Conservation (phyloP, 345 rosid genomes). For the Syzygium aqueum region DNA sequence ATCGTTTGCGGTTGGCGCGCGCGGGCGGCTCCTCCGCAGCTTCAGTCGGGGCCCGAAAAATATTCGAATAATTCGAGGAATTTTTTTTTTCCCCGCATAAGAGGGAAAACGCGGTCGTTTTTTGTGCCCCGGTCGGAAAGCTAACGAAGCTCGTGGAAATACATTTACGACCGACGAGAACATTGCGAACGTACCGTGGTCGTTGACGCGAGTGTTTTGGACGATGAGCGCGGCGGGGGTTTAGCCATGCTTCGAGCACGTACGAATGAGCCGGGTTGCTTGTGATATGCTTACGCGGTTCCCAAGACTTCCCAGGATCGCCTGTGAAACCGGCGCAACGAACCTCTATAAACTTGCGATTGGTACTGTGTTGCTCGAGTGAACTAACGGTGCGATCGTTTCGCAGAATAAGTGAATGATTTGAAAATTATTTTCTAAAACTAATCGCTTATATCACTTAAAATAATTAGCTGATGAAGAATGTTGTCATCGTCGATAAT, state of each 20-base stretch:
- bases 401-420: too few species aligned
- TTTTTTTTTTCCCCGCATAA: accelerated
- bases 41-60: background rate
- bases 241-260: background rate
- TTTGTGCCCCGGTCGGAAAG: too few species aligned
- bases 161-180: too few species aligned
- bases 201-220: accelerated
- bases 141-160: too few species aligned
- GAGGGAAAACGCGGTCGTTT: background rate
- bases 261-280: background rate
- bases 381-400: too few species aligned
- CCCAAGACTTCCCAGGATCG: background rate
- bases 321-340: background rate
- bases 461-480: too few species aligned
- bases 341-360: background rate
- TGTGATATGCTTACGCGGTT: background rate
- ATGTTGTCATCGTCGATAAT: too few species aligned
- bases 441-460: too few species aligned
- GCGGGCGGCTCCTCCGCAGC: background rate
- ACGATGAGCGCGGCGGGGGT: background rate
- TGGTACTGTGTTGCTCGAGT: background rate
- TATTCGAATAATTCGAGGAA: background rate
- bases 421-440: too few species aligned
- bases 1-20: background rate
- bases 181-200: too few species aligned